Base-by-base conservation (phyloP, 148 eudicot species). In the Talinum fruticosum region DNA sequence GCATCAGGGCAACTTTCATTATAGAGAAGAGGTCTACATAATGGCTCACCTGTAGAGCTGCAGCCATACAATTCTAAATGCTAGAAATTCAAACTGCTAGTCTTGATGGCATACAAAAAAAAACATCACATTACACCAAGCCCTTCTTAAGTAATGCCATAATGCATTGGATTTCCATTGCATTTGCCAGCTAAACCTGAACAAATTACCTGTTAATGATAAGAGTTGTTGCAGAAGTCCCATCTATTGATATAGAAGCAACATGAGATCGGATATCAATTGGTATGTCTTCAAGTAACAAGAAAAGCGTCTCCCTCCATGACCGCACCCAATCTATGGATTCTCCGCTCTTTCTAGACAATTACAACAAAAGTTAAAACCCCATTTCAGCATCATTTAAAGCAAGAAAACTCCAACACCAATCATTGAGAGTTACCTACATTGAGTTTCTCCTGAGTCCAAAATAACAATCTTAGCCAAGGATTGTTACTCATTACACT, bases 161-260 rank as follows among this genome's bases (percentile, higher is more conserved):
- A 15, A 71, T 4, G 24, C 53, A 28, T 28, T 18, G n/a, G 32
- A 15, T 28, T n/a, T 30, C 47, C 21, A 69, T 24, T 26, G 13
- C 37, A 71, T 16, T 71, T n/a, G 8, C 38, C 16, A 7, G 10
- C 15, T 28, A 71, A 66, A 32, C 71, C 34, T 6, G 66, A 54
- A 33, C 13, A 29, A 73, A 41, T 37, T 68, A 96, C 99, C 97
- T 89, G 87, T 96, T 83, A 66, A 93, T 68, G 45, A 96, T 91
- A 68, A 96, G 75, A 74, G 98, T 93, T 71, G 98, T 96, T 54
- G 99, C 97, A 38, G 99, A 96, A 66, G 99, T 96, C 37, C 98
- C 99, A 79, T 96, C 99, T 62, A 96, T 81, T 24, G 98, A 88
- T 72, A 96, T 83, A 30, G 99, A 96, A 71, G 85, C 86, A 34